Evolutionary conservation across 495 filamentous ascomycete species (phyloP).

Genomic region (Xylaria castorea): DNA sequence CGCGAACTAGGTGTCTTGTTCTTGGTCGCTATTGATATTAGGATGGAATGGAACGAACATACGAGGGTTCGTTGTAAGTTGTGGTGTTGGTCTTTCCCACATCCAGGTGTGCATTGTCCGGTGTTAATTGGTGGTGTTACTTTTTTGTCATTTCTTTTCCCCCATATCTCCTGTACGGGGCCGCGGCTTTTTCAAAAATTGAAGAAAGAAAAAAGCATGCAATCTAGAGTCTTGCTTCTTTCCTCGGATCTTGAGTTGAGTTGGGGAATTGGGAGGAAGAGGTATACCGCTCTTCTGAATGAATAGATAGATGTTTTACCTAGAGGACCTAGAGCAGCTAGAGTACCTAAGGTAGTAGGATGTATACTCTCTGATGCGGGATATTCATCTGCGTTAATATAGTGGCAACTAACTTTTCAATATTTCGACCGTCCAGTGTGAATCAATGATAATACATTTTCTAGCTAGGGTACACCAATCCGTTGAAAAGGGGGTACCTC

Average conservation of each 20-base stretch:
- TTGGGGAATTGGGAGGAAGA: neutral
- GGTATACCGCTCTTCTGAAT: neutral
- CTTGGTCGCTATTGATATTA: neutral
- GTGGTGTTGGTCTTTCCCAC: neutral
- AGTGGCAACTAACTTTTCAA: neutral
- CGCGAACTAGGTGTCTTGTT: conserved; percentile 7
- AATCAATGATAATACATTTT: neutral
- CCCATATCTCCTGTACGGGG: neutral
- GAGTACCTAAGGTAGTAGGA: neutral
- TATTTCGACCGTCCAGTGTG: neutral
- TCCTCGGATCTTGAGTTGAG: neutral
- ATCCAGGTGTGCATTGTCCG: conserved; percentile 21
- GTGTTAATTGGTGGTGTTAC: neutral
- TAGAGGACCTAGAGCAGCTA: no score
- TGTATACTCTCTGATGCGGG: neutral
- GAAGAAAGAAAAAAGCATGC: conserved; percentile 1
- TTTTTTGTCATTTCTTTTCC: neutral
- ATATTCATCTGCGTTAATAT: conserved; percentile 1
- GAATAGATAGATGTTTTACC: conserved; percentile 2
- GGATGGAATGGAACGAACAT: conserved; percentile 1
- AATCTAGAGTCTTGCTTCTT: neutral
- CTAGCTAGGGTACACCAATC: neutral
- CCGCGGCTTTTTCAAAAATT: neutral
- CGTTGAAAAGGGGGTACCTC: neutral
- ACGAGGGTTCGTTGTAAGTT: conserved; percentile 1